phyloP scores from a whole-genome alignment of 495 filamentous ascomycete genomes.

The Melanomma pulvis-pyrius region DNA sequence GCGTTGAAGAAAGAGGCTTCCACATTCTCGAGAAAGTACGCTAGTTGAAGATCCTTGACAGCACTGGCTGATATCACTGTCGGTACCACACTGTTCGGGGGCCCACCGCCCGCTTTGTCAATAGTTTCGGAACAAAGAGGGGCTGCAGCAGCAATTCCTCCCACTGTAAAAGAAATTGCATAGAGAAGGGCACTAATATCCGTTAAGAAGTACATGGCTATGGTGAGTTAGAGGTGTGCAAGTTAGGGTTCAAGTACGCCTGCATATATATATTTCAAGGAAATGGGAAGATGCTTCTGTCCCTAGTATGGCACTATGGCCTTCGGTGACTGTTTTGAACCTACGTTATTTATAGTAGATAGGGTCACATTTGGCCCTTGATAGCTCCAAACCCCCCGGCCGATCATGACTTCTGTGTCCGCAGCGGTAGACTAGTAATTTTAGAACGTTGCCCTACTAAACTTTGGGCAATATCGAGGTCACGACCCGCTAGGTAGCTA shows the following conservation, averaged over 20 bases:
- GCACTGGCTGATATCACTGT: slow-evolving; percentile 6
- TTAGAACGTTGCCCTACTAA: too few species aligned
- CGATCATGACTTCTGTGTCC: too few species aligned
- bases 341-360: too few species aligned
- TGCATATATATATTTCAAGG: slow-evolving; percentile 3
- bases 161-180: slow-evolving; percentile 6
- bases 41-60: slow-evolving; percentile 9
- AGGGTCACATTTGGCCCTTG: too few species aligned
- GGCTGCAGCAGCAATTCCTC: slow-evolving; percentile 7
- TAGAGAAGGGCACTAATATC: slow-evolving; percentile 8
- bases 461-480: too few species aligned
- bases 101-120: slow-evolving; percentile 3
- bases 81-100: background rate
- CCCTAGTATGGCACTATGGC: too few species aligned
- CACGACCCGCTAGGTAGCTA: too few species aligned
- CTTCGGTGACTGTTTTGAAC: too few species aligned
- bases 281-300: too few species aligned
- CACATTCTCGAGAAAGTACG: slow-evolving; percentile 11
- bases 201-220: slow-evolving; percentile 10
- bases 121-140: slow-evolving; percentile 10
- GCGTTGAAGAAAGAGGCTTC: slow-evolving; percentile 12
- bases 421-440: too few species aligned
- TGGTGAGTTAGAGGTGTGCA: slow-evolving; percentile 2
- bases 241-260: slow-evolving; percentile 9
- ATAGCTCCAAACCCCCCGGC: too few species aligned